Percentiles rank a stretch among this genome's conserved stretches.
Conservation (phyloP, 768 basidiomycete genomes). For the Tylopilus sp. region DNA sequence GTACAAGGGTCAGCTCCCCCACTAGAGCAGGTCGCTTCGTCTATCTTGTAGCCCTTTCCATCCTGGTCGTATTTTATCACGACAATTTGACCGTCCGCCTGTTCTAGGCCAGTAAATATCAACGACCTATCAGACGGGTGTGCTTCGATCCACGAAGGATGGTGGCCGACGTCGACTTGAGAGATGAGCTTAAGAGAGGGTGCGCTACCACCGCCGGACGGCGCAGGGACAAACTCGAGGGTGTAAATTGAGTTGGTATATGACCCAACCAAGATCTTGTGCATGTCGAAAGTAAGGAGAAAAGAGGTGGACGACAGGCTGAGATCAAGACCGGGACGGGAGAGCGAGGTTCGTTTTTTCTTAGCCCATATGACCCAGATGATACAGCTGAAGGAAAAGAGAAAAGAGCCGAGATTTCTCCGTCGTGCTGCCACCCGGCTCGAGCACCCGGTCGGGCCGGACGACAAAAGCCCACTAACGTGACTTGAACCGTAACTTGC, state of each 20-base stretch:
- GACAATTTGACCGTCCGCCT: conserved; percentile 59
- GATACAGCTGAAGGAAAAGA: too few relatives aligned
- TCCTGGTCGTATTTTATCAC: conserved; percentile 55
- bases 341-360: background rate
- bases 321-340: too few relatives aligned
- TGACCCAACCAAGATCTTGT: conserved; percentile 58
- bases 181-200: conserved; percentile 50
- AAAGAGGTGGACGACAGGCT: background rate
- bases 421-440: too few relatives aligned
- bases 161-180: conserved; percentile 48
- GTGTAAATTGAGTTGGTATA: conserved; percentile 62
- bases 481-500: too few relatives aligned
- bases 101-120: conserved; percentile 65
- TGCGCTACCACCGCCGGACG: conserved; percentile 39
- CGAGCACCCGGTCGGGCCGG: too few relatives aligned
- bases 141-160: conserved; percentile 75
- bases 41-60: conserved; percentile 44
- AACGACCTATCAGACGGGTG: conserved; percentile 55
- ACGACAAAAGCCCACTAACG: too few relatives aligned
- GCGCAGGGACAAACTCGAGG: conserved; percentile 61
- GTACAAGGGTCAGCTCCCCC: conserved; percentile 64
- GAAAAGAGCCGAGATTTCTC: background rate
- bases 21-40: conserved; percentile 40
- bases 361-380: too few relatives aligned
- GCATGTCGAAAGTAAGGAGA: conserved; percentile 13